Conservation (phyloP, 2,329 filamentous ascomycete genomes). For the Microsporum canis region DNA sequence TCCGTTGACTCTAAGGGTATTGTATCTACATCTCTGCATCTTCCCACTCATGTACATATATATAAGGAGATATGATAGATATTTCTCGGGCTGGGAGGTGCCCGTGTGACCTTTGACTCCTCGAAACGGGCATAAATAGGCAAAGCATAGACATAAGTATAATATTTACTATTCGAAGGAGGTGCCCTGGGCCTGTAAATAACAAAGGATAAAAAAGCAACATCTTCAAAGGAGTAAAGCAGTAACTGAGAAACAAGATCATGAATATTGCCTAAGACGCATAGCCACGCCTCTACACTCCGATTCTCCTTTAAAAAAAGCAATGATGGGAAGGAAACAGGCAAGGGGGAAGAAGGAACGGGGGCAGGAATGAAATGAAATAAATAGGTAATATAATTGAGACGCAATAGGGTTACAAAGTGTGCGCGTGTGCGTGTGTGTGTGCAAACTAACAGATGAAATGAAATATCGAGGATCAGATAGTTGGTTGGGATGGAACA, state of each 20-base stretch:
- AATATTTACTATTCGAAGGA: background rate
- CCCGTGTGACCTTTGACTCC: background rate
- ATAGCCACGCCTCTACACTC: constrained; percentile 13
- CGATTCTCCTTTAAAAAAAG: constrained; percentile 5
- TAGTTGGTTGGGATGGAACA: background rate
- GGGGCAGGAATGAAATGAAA: background rate
- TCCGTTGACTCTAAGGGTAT: background rate
- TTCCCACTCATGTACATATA: background rate
- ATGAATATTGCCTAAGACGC: constrained; percentile 12
- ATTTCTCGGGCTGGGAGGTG: background rate
- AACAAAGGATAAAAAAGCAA: background rate
- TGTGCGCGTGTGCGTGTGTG: background rate
- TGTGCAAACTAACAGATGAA: background rate
- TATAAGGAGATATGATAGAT: background rate
- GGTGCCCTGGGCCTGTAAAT: background rate
- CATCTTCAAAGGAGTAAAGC: background rate
- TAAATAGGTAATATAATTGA: background rate
- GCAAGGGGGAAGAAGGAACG: background rate
- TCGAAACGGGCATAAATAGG: background rate
- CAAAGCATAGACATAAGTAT: background rate
- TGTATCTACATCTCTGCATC: background rate
- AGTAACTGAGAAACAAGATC: background rate
- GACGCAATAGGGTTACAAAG: constrained; percentile 1
- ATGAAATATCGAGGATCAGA: background rate
- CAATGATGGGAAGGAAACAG: constrained; percentile 9